Conservation (phyloP, 345 rosid genomes). For the Streptanthus diversifolius region DNA sequence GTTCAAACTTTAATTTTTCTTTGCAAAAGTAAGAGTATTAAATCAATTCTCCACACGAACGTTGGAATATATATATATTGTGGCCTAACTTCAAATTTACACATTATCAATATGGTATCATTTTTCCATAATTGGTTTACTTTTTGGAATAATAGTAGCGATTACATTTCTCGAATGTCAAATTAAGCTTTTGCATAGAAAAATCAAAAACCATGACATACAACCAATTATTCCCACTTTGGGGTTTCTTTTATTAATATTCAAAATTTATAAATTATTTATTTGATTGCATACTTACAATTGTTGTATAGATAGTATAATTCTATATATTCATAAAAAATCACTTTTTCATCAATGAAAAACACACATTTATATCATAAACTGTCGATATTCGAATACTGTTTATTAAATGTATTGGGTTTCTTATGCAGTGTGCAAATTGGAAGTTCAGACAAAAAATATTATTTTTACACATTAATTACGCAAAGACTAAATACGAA, state of each 20-base stretch:
- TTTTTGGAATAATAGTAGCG: background rate
- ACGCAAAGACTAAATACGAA: too few relatives aligned
- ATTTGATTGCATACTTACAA: background rate
- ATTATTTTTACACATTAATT: too few relatives aligned
- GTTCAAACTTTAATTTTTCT: too few relatives aligned
- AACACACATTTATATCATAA: too few relatives aligned
- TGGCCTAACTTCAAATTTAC: background rate
- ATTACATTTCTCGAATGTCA: constrained; percentile 14
- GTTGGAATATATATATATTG: background rate
- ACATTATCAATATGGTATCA: constrained; percentile 4
- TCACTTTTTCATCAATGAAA: too few relatives aligned
- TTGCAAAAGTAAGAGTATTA: too few relatives aligned
- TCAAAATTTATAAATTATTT: background rate
- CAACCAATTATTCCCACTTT: constrained; percentile 21
- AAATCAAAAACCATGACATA: background rate
- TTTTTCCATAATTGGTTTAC: background rate
- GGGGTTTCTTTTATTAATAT: background rate
- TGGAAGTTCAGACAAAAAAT: too few relatives aligned
- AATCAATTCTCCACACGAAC: background rate
- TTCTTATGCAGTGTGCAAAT: too few relatives aligned
- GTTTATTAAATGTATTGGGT: too few relatives aligned
- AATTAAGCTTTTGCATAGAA: background rate
- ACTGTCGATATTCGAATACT: too few relatives aligned
- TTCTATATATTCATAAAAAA: background rate
- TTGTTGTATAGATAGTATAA: background rate